phyloP scores from a whole-genome alignment of 768 basidiomycete genomes.

The Rhodotorula babjevae region DNA sequence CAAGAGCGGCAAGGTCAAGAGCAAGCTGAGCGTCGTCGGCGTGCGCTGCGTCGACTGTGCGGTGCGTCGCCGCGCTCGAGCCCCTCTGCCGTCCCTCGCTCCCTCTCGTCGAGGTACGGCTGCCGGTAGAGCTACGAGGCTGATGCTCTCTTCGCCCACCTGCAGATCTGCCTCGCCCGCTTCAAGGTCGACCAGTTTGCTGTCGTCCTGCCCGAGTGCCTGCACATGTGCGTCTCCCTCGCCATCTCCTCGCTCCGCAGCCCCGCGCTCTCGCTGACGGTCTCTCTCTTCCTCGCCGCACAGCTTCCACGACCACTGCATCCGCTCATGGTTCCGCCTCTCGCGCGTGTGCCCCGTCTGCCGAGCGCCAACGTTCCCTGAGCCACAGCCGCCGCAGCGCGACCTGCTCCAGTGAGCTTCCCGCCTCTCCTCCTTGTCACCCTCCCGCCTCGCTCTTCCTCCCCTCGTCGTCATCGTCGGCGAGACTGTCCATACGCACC shows the following conservation, averaged over 20 bases:
- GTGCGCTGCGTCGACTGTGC: constrained; percentile 34
- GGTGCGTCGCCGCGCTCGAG: constrained; percentile 6
- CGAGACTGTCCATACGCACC: no score
- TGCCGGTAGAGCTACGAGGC: no score
- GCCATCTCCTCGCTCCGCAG: background rate
- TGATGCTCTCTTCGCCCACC: background rate
- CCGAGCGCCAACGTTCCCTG: background rate
- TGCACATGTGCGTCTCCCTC: constrained; percentile 28
- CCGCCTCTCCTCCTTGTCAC: no score
- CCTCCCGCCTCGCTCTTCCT: no score
- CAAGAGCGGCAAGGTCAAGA: constrained; percentile 38
- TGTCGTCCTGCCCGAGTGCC: constrained; percentile 34
- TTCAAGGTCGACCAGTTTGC: constrained; percentile 35
- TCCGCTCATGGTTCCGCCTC: constrained; percentile 26
- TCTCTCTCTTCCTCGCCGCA: no score
- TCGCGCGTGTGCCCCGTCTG: constrained; percentile 29
- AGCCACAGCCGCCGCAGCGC: background rate
- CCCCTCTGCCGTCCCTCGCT: background rate
- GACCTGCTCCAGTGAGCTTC: background rate
- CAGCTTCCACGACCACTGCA: constrained; percentile 36
- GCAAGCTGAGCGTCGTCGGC: constrained; percentile 31
- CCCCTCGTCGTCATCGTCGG: no score
- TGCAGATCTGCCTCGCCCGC: constrained; percentile 34
- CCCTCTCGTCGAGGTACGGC: background rate
- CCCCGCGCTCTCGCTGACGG: no score